These are phyloP conservation scores for Parachaetomium inaequale DNA, from an alignment of 495 filamentous ascomycete species.

Conservation along the genomic window DNA sequence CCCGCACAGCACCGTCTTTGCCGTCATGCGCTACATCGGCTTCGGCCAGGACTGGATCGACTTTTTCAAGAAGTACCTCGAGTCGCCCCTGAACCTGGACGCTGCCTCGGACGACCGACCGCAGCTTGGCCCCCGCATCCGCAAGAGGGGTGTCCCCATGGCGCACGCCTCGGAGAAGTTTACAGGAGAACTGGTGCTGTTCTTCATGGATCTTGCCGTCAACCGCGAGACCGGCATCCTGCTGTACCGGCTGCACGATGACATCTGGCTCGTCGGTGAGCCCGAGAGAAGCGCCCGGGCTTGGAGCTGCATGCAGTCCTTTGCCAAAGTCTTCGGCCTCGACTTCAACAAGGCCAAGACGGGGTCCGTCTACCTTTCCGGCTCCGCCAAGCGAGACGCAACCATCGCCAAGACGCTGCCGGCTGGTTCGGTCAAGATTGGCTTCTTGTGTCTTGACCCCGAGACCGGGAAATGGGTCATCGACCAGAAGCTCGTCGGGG, in stretches of 20 bases:
- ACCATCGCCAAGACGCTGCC: slow-evolving; percentile 41
- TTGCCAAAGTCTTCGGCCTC: slow-evolving; percentile 54
- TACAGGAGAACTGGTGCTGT: slow-evolving; percentile 60
- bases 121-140: slow-evolving; percentile 35
- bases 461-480: slow-evolving; percentile 55
- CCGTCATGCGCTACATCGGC: slow-evolving; percentile 59
- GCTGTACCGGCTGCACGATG: slow-evolving; percentile 64
- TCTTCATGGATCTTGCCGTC: slow-evolving; percentile 64
- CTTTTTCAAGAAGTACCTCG: slow-evolving; percentile 61
- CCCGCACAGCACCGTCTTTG: slow-evolving; percentile 56
- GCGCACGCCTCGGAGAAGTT: slow-evolving; percentile 59
- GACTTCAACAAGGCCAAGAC: slow-evolving; percentile 61
- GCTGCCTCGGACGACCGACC: slow-evolving; percentile 46
- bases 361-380: slow-evolving; percentile 50
- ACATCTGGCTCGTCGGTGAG: slow-evolving; percentile 67
- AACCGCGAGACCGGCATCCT: slow-evolving; percentile 56
- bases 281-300: slow-evolving; percentile 52
- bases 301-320: slow-evolving; percentile 57
- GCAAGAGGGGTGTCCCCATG: slow-evolving; percentile 59
- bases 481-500: slow-evolving; percentile 57
- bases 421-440: slow-evolving; percentile 57
- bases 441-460: slow-evolving; percentile 57
- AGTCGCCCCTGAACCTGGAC: slow-evolving; percentile 57
- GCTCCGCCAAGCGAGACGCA: slow-evolving; percentile 20
- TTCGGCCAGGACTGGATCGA: slow-evolving; percentile 55